Conservation (phyloP, 805 yeast genomes). For the Saccharomyces jurei region DNA sequence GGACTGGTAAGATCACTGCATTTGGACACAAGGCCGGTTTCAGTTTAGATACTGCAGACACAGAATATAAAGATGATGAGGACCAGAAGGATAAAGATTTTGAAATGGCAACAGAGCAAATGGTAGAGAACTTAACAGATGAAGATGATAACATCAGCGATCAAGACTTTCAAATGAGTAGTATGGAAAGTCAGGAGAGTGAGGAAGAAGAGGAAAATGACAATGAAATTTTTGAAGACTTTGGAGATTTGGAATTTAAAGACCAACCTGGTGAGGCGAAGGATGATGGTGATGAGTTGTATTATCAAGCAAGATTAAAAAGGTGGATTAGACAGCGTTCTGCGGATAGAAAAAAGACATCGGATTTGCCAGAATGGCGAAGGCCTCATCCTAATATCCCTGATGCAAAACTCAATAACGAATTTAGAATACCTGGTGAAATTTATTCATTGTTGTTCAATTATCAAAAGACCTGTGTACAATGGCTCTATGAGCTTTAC, state of each 20-base stretch:
- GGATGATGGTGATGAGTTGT: conserved; percentile 77
- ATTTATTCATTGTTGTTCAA: conserved; percentile 79
- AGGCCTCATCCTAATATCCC: conserved; percentile 69
- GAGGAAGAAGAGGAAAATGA: conserved; percentile 9
- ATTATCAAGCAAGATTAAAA: conserved; percentile 51
- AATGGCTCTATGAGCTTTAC: conserved; percentile 94
- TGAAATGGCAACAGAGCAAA: conserved; percentile 16
- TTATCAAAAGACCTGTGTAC: conserved; percentile 93
- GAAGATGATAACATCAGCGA: conserved; percentile 9
- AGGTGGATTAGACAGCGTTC: conserved; percentile 55
- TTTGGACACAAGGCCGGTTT: conserved; percentile 69
- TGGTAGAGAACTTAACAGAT: conserved; percentile 13
- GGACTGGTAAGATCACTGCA: conserved; percentile 92
- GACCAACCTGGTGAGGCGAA: conserved; percentile 24
- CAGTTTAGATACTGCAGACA: conserved; percentile 13
- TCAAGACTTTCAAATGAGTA: conserved; percentile 7
- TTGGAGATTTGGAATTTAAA: conserved; percentile 6
- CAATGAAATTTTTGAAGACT: conserved; percentile 18
- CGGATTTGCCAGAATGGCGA: conserved; percentile 48
- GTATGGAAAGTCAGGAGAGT: conserved; percentile 9
- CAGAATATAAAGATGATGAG: conserved; percentile 7
- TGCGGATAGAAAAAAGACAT: conserved; percentile 23
- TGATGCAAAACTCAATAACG: conserved; percentile 66
- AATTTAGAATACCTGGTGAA: conserved; percentile 80
- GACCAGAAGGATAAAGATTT: conserved; percentile 1